A percentile compares a stretch with the other conserved stretches of the same genome.
phyloP scores from a whole-genome alignment of 495 filamentous ascomycete species.

The Apiosordaria backusii region DNA sequence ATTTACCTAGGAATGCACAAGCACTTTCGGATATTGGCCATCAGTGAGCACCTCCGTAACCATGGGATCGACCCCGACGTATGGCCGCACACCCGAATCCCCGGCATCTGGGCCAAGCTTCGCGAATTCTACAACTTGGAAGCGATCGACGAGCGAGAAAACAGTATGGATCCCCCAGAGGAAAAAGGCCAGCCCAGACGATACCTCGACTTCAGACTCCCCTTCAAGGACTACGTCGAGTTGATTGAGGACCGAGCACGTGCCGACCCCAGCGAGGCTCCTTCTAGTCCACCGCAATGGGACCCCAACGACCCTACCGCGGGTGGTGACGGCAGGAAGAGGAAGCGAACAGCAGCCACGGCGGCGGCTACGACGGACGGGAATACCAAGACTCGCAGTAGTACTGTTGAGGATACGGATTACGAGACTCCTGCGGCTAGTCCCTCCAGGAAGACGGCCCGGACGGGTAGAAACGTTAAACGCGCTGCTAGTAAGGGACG shows the following conservation, averaged over 20 bases:
- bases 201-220: constrained; percentile 72
- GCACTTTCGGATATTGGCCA: constrained; percentile 91
- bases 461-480: constrained; percentile 38
- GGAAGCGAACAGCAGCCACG: constrained; percentile 33
- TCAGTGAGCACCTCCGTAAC: constrained; percentile 78
- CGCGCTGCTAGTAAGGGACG: constrained; percentile 40
- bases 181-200: constrained; percentile 50
- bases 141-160: constrained; percentile 80
- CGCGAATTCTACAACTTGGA: constrained; percentile 80
- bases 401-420: constrained; percentile 56
- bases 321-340: constrained; percentile 42
- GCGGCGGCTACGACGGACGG: constrained; percentile 25
- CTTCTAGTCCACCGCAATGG: constrained; percentile 53
- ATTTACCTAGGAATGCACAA: constrained; percentile 77
- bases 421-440: constrained; percentile 36
- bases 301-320: constrained; percentile 38
- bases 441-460: constrained; percentile 33
- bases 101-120: constrained; percentile 89
- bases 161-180: constrained; percentile 61
- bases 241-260: constrained; percentile 66
- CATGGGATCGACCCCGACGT: constrained; percentile 72
- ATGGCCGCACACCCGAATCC: constrained; percentile 76
- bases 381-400: constrained; percentile 42
- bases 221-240: constrained; percentile 70
- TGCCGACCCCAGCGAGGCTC: constrained; percentile 54